These are phyloP conservation scores for Scedosporium apiospermum DNA, from an alignment of 2,329 filamentous ascomycete species.

Conservation along the genomic window DNA sequence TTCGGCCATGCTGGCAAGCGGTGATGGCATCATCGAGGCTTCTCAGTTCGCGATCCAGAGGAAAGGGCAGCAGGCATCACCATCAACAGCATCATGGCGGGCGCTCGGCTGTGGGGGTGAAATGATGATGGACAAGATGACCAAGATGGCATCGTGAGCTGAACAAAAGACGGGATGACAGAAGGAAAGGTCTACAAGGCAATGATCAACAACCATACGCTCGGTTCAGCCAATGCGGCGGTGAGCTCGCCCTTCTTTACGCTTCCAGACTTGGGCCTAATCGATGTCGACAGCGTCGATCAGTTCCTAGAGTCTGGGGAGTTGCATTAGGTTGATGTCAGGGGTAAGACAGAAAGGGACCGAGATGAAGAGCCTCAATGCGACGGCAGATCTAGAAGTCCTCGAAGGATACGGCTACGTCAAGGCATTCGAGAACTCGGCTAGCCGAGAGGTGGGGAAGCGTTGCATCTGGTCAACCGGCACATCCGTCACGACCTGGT, in stretches of 20 bases:
- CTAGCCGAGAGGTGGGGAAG: too few species aligned
- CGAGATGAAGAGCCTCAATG: neutral
- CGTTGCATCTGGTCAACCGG: too few species aligned
- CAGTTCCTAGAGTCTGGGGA: neutral
- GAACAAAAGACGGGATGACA: neutral
- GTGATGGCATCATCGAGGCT: neutral
- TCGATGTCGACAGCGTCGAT: neutral
- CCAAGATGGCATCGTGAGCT: neutral
- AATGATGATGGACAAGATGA: neutral
- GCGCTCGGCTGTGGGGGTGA: neutral
- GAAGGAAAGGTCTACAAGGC: neutral
- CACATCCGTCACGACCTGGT: too few species aligned
- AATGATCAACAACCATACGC: neutral
- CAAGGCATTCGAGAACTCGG: neutral
- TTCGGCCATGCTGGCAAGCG: neutral
- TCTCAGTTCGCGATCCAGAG: neutral
- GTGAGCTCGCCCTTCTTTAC: neutral
- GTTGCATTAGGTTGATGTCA: neutral
- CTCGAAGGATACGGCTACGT: neutral
- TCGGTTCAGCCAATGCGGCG: neutral
- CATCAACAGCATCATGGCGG: neutral
- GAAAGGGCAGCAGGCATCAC: neutral
- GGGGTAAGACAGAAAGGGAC: neutral
- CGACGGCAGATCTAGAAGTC: neutral
- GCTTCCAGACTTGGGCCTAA: neutral